Evolutionary conservation across 2,329 filamentous ascomycete species (phyloP).

Genomic region (Drechslerella coelobrocha): DNA sequence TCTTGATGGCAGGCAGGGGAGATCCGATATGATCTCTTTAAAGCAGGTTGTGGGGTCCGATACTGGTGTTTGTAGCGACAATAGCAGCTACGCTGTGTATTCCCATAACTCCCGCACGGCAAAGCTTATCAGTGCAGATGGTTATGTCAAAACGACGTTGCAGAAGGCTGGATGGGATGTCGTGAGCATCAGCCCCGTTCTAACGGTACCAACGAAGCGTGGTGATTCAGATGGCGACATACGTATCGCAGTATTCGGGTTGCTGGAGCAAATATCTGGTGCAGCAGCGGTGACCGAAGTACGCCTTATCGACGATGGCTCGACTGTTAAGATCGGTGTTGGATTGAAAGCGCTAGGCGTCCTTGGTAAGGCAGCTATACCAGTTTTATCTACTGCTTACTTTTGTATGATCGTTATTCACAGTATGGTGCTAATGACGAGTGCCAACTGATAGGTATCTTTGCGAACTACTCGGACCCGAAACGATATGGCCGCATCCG

Average conservation of each 20-base stretch:
- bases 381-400: background rate
- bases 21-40: constrained; percentile 39
- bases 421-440: background rate
- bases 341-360: constrained; percentile 44
- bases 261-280: constrained; percentile 43
- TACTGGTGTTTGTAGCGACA: background rate
- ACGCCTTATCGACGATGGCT: constrained; percentile 20
- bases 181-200: constrained; percentile 21
- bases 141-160: constrained; percentile 25
- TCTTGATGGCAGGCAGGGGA: constrained; percentile 26
- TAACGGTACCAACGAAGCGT: constrained; percentile 16
- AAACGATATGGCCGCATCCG: constrained; percentile 34
- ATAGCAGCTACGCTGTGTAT: constrained; percentile 23
- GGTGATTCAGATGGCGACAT: constrained; percentile 14
- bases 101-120: constrained; percentile 19
- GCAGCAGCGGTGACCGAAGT: constrained; percentile 25
- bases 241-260: constrained; percentile 26
- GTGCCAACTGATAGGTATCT: constrained; percentile 17
- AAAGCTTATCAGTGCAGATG: constrained; percentile 11
- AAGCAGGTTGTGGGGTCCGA: constrained; percentile 13
- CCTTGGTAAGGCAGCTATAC: constrained; percentile 24
- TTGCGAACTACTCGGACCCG: constrained; percentile 23
- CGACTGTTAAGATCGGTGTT: constrained; percentile 40
- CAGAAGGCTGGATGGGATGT: constrained; percentile 40
- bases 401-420: background rate